phyloP scores from a whole-genome alignment of 169 alveolate genomes.

The Plasmodium knowlesi region DNA sequence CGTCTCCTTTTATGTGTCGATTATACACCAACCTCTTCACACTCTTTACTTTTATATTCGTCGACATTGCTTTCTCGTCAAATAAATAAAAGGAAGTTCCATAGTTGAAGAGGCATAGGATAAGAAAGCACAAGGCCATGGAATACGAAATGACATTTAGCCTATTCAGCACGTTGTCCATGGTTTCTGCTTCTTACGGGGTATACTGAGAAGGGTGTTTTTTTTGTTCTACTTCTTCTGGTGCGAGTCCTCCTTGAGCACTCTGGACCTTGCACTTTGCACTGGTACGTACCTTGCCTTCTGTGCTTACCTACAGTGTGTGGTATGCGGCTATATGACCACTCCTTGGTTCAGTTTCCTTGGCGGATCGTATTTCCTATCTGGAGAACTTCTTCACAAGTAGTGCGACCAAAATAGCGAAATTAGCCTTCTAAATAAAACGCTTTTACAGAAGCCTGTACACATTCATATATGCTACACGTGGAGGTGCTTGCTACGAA shows the following conservation, averaged over 20 bases:
- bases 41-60: conserved; percentile 40
- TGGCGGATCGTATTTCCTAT: background rate
- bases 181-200: background rate
- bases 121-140: conserved; percentile 57
- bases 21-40: conserved; percentile 59
- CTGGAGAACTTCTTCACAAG: background rate
- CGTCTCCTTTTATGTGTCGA: conserved; percentile 63
- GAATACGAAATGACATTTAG: conserved; percentile 60
- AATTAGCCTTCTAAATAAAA: background rate
- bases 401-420: background rate
- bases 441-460: background rate
- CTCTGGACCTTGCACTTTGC: background rate
- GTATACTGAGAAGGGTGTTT: background rate
- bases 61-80: conserved; percentile 40
- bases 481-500: background rate
- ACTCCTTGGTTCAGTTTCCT: background rate
- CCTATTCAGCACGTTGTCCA: conserved; percentile 54
- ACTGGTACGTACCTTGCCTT: background rate
- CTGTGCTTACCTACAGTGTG: background rate
- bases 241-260: background rate
- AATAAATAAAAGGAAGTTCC: conserved; percentile 73
- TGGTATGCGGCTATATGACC: background rate
- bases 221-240: background rate
- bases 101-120: conserved; percentile 40
- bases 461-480: background rate